Conservation (phyloP, 495 filamentous ascomycete species). For the Hypoxylon trugodes region DNA sequence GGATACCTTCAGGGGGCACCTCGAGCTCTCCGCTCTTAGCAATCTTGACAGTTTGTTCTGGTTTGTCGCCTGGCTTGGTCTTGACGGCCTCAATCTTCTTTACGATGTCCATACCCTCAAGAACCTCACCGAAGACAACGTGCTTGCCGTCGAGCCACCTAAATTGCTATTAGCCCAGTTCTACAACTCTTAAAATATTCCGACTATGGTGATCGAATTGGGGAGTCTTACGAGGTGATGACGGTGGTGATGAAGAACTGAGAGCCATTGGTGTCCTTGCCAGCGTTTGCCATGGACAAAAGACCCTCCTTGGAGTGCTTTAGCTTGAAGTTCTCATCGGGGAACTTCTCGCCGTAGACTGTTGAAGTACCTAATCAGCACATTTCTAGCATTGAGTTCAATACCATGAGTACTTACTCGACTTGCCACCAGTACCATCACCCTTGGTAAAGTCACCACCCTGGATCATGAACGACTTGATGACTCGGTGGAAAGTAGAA, state of each 20-base stretch:
- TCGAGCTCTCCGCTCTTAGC: conserved; percentile 92
- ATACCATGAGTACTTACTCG: conserved; percentile 59
- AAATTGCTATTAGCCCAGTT: conserved; percentile 23
- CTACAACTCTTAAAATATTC: neutral
- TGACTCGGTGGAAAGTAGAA: conserved; percentile 97
- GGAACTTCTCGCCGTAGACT: conserved; percentile 94
- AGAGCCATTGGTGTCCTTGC: conserved; percentile 97
- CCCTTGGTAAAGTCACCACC: conserved; percentile 98
- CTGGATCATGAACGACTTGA: conserved; percentile 99
- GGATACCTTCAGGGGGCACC: conserved; percentile 95
- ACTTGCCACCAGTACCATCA: conserved; percentile 97
- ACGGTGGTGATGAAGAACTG: conserved; percentile 98
- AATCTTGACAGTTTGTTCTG: conserved; percentile 80
- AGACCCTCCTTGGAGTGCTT: conserved; percentile 73
- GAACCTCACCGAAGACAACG: conserved; percentile 90
- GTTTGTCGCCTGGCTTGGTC: conserved; percentile 78
- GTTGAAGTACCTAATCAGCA: conserved; percentile 16
- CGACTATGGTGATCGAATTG: neutral
- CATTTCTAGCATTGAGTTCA: neutral
- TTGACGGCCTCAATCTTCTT: conserved; percentile 83
- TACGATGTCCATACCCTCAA: conserved; percentile 92
- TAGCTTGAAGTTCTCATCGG: conserved; percentile 99
- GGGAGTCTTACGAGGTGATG: conserved; percentile 72
- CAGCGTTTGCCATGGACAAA: conserved; percentile 94
- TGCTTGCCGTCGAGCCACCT: conserved; percentile 91